These are phyloP conservation scores for Dryadomyces quercivorus DNA, from an alignment of 2,329 filamentous ascomycete species.

Conservation along the genomic window DNA sequence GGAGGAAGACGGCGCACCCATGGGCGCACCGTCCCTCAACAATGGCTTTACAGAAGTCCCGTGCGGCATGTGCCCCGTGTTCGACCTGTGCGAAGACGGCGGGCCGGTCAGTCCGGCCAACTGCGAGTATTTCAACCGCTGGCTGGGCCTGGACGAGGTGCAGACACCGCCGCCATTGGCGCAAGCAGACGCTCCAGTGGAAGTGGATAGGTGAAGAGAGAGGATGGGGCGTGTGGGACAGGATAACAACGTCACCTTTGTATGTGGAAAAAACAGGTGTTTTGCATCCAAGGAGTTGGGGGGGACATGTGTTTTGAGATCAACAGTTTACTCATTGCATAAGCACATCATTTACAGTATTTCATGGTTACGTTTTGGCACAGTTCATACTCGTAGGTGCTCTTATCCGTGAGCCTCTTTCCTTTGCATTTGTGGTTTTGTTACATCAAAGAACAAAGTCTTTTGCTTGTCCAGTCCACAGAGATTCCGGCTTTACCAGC, in stretches of 20 bases:
- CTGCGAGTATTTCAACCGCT: slow-evolving; percentile 83
- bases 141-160: slow-evolving; percentile 45
- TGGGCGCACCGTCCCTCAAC: slow-evolving; percentile 28
- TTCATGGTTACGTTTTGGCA: background rate
- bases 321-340: too few relatives aligned
- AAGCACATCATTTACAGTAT: background rate
- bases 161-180: slow-evolving; percentile 5
- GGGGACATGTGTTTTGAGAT: background rate
- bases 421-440: background rate
- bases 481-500: background rate
- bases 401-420: background rate
- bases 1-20: slow-evolving; percentile 12
- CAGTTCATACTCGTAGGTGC: too few relatives aligned
- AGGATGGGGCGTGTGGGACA: background rate
- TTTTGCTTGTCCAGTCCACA: background rate
- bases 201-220: background rate
- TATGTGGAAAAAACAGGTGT: too few relatives aligned
- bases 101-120: slow-evolving; percentile 82
- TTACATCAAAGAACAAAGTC: background rate
- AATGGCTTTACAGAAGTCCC: slow-evolving; percentile 82
- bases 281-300: background rate
- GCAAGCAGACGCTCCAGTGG: slow-evolving; percentile 1
- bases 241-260: too few relatives aligned
- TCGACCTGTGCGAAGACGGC: slow-evolving; percentile 81
- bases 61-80: slow-evolving; percentile 85